Conservation (phyloP, 2,329 filamentous ascomycete genomes). For the Aspergillus chevalieri region DNA sequence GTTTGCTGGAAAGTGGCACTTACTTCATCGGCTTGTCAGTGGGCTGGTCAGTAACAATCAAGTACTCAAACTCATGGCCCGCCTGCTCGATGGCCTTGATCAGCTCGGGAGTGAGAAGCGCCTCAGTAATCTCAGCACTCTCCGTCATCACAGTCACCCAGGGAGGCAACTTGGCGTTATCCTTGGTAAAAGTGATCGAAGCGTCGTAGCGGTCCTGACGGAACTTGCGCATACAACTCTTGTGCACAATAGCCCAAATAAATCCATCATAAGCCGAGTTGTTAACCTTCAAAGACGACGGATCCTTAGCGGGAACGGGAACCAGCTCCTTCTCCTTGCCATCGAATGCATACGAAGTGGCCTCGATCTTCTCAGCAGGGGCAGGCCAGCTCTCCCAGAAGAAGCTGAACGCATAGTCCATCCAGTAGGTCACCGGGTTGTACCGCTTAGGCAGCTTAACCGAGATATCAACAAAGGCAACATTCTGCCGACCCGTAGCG, state of each 20-base stretch:
- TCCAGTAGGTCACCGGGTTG: slow-evolving; percentile 65
- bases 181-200: slow-evolving; percentile 87
- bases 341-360: slow-evolving; percentile 80
- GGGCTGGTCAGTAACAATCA: slow-evolving; percentile 87
- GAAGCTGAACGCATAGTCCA: slow-evolving; percentile 65
- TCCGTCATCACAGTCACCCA: slow-evolving; percentile 97
- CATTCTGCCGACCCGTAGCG: slow-evolving; percentile 84
- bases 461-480: slow-evolving; percentile 83
- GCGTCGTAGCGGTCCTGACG: slow-evolving; percentile 92
- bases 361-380: slow-evolving; percentile 68
- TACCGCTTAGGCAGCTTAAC: slow-evolving; percentile 77
- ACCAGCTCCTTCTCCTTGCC: slow-evolving; percentile 79
- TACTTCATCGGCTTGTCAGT: slow-evolving; percentile 79
- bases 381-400: slow-evolving; percentile 70
- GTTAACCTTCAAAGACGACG: slow-evolving; percentile 47
- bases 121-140: slow-evolving; percentile 87
- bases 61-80: slow-evolving; percentile 74
- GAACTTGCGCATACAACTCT: slow-evolving; percentile 82
- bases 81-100: slow-evolving; percentile 70
- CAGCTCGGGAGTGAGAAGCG: slow-evolving; percentile 80
- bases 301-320: slow-evolving; percentile 57
- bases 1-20: slow-evolving; percentile 28
- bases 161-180: slow-evolving; percentile 77
- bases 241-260: slow-evolving; percentile 93
- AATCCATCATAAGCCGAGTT: slow-evolving; percentile 75